Evolutionary conservation across 2,329 filamentous ascomycete species (phyloP).

Genomic region (Fusarium citri): DNA sequence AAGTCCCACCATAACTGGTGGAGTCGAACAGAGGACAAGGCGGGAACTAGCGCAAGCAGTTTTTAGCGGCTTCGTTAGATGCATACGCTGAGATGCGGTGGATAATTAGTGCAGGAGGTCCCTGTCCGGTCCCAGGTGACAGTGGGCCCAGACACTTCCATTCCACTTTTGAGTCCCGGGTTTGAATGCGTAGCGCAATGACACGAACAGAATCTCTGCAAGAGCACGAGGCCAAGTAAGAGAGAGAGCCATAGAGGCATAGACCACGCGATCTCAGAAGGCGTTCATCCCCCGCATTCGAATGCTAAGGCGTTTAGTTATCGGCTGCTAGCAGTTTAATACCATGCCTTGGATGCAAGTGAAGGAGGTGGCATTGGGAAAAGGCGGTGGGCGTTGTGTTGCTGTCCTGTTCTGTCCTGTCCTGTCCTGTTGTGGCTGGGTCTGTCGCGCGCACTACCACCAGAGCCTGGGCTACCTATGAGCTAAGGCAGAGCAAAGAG

Average conservation of each 20-base stretch:
- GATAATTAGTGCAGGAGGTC: conserved; percentile 14
- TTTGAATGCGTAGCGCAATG: conserved; percentile 20
- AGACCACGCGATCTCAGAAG: conserved; percentile 12
- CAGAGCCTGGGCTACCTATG: conserved; percentile 5
- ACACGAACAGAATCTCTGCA: conserved; percentile 12
- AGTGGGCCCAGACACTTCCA: conserved; percentile 29
- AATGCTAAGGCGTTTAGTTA: neutral
- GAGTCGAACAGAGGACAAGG: conserved; percentile 25
- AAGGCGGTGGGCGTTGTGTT: conserved; percentile 37
- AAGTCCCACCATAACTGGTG: conserved; percentile 39
- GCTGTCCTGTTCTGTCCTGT: neutral
- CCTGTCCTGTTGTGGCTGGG: conserved; percentile 12
- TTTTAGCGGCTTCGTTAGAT: conserved; percentile 47
- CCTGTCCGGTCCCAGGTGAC: conserved; percentile 6
- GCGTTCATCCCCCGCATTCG: conserved; percentile 17
- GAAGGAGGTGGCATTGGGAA: conserved; percentile 21
- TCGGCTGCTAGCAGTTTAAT: neutral
- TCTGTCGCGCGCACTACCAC: conserved; percentile 25
- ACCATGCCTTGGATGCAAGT: conserved; percentile 8
- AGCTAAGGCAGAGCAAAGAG: conserved; percentile 21
- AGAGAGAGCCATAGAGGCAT: conserved; percentile 8
- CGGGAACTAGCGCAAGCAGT: conserved; percentile 49
- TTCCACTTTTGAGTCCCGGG: conserved; percentile 13
- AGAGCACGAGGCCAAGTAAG: conserved; percentile 22
- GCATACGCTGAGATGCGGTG: conserved; percentile 41